phyloP scores from a whole-genome alignment of 257 asterid genomes.

The Nicotiana sylvestris region DNA sequence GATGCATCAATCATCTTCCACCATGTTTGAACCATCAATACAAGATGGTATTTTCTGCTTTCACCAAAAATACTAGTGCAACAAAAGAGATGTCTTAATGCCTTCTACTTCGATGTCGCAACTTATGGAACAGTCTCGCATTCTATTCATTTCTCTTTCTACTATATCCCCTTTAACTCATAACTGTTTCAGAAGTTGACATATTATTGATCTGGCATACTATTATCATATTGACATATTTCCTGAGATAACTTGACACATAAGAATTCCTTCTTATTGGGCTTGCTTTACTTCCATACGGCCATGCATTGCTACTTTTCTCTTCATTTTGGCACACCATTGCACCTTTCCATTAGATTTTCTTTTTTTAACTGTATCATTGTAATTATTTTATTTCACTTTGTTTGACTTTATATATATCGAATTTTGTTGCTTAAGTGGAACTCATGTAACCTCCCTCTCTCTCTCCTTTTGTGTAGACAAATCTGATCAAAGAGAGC shows the following conservation, averaged over 20 bases:
- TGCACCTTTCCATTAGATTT: neutral
- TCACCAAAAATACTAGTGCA: neutral
- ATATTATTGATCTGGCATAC: neutral
- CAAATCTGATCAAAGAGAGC: slow-evolving; percentile 95
- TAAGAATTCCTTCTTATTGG: neutral
- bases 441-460: neutral
- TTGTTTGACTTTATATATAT: neutral
- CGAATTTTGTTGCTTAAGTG: neutral
- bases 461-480: slow-evolving; percentile 39
- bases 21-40: neutral
- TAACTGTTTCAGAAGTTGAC: neutral
- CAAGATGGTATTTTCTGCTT: neutral
- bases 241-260: neutral
- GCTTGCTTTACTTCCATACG: neutral
- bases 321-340: neutral
- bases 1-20: neutral
- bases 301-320: neutral
- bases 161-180: neutral
- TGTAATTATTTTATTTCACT: neutral
- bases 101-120: neutral
- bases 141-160: neutral
- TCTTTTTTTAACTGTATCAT: neutral
- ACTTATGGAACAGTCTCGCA: neutral
- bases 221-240: neutral
- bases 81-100: neutral